Evolutionary conservation across 148 eudicot species (phyloP).

Genomic region (Salicornia ramosissima): DNA sequence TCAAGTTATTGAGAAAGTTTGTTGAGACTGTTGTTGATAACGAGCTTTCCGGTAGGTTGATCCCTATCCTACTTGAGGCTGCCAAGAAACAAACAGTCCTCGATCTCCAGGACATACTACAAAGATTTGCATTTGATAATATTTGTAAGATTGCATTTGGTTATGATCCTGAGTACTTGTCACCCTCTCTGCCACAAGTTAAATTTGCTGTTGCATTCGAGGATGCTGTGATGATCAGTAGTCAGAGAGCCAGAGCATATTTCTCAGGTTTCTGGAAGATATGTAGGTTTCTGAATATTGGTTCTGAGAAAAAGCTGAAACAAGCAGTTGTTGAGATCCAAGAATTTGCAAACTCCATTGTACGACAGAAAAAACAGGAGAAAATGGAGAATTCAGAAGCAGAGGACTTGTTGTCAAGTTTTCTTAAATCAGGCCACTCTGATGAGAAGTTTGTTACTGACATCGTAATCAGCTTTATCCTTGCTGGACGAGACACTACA

Average conservation of each 20-base stretch:
- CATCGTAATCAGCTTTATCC: conserved; percentile 29
- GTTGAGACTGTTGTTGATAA: conserved; percentile 35
- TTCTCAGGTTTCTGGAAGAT: conserved; percentile 26
- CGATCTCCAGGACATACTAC: background rate
- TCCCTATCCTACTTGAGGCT: conserved; percentile 14
- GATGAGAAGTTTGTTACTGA: conserved; percentile 30
- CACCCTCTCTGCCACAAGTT: conserved; percentile 19
- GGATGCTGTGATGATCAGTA: conserved; percentile 19
- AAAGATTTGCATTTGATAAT: conserved; percentile 19
- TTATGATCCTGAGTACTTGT: conserved; percentile 31
- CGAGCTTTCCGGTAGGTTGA: conserved; percentile 30
- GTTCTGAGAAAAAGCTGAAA: conserved; percentile 32
- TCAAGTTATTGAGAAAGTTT: conserved; percentile 31
- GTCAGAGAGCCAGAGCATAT: conserved; percentile 18
- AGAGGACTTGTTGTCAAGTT: conserved; percentile 32
- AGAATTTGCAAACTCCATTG: conserved; percentile 12
- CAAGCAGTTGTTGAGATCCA: conserved; percentile 16
- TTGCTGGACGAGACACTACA: conserved; percentile 34
- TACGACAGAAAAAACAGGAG: conserved; percentile 2
- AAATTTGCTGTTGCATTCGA: conserved; percentile 30
- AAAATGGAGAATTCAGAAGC: background rate
- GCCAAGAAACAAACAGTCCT: background rate
- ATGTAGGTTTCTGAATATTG: conserved; percentile 24
- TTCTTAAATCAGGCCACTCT: conserved; percentile 24
- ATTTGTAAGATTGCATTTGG: conserved; percentile 35